phyloP scores from a whole-genome alignment of 2,329 filamentous ascomycete species.

The Boeremia lycopersici region DNA sequence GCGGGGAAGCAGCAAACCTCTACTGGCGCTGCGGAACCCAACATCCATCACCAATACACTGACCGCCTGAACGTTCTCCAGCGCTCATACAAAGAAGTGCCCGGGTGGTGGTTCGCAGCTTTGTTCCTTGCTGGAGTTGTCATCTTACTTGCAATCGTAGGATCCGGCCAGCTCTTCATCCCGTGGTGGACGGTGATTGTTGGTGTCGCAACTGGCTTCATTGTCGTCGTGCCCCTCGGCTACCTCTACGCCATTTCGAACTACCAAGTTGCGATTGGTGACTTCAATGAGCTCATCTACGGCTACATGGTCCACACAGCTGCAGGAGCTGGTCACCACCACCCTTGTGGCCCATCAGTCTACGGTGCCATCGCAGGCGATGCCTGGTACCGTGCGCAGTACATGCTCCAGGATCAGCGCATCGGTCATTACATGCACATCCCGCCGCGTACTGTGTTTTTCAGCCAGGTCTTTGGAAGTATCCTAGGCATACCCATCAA shows the following conservation, averaged over 20 bases:
- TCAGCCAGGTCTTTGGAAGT: constrained; percentile 65
- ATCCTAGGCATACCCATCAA: constrained; percentile 66
- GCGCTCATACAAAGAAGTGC: constrained; percentile 63
- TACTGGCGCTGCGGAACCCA: constrained; percentile 5
- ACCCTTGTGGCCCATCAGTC: constrained; percentile 63
- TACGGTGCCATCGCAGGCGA: constrained; percentile 67
- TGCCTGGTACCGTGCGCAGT: constrained; percentile 56
- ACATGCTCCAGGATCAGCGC: constrained; percentile 66
- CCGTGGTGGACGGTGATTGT: constrained; percentile 66
- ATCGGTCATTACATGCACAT: constrained; percentile 70
- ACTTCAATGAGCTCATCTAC: constrained; percentile 65
- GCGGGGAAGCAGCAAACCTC: constrained; percentile 42
- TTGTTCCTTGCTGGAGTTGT: constrained; percentile 59
- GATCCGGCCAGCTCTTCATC: constrained; percentile 61
- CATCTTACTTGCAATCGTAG: constrained; percentile 59
- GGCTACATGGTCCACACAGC: constrained; percentile 64
- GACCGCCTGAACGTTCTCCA: constrained; percentile 66
- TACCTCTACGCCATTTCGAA: constrained; percentile 67
- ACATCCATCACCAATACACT: constrained; percentile 60
- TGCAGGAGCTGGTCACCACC: constrained; percentile 53
- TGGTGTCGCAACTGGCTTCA: constrained; percentile 60
- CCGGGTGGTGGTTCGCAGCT: constrained; percentile 62
- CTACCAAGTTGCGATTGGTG: constrained; percentile 60
- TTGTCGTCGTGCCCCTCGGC: constrained; percentile 63
- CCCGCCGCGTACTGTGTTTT: constrained; percentile 64